Conservation (phyloP, 345 rosid genomes). For the Litchi chinensis region DNA sequence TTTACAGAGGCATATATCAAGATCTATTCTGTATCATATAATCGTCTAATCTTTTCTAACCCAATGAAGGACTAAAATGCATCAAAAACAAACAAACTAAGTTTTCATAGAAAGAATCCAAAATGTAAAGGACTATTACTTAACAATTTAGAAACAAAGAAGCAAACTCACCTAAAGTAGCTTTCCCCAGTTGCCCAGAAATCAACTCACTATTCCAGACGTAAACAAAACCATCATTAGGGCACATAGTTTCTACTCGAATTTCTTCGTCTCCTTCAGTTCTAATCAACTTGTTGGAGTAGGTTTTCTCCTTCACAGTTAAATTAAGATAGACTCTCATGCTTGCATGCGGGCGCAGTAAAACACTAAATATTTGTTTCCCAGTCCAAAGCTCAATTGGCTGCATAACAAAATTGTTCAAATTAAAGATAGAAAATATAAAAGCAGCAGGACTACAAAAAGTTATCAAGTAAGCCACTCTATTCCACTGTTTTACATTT, state of each 20-base stretch:
- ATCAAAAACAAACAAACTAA: background rate
- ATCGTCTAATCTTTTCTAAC: background rate
- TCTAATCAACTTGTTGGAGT: conserved; percentile 44
- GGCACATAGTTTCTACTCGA: conserved; percentile 88
- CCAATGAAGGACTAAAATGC: background rate
- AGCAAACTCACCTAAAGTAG: conserved; percentile 77
- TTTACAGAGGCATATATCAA: background rate
- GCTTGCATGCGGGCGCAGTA: conserved; percentile 79
- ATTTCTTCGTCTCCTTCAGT: conserved; percentile 40
- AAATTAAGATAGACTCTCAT: conserved; percentile 80
- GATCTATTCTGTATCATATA: background rate
- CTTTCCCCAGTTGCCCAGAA: conserved; percentile 94
- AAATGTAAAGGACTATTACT: conserved; percentile 13
- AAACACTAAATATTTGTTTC: conserved; percentile 80
- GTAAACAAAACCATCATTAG: conserved; percentile 89
- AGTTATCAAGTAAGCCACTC: conserved; percentile 4
- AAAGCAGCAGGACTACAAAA: conserved; percentile 4
- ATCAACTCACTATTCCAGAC: conserved; percentile 91
- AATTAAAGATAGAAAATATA: conserved; percentile 19
- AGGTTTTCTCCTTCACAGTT: conserved; percentile 74
- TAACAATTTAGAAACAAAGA: conserved; percentile 9
- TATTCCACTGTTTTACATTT: background rate
- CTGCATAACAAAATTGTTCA: conserved; percentile 46
- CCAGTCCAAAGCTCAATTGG: conserved; percentile 99
- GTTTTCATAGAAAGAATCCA: background rate